A percentile compares a stretch with the other conserved stretches of the same genome.
These are phyloP conservation scores for Aspergillus pseudoviridinutans DNA, from an alignment of 2,329 filamentous ascomycete genomes.

Conservation along the genomic window DNA sequence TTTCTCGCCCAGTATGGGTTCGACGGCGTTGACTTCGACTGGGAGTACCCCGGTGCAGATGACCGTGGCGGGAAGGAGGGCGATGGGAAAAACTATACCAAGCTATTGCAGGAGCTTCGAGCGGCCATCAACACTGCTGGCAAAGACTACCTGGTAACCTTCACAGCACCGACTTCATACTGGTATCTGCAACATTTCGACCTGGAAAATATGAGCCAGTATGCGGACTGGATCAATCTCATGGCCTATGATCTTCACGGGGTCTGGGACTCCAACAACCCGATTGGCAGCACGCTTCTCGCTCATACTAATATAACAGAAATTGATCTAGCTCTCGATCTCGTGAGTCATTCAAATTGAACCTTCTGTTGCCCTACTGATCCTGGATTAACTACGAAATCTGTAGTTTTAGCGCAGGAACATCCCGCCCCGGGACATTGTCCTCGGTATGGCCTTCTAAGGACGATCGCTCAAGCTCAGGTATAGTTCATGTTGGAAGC, in stretches of 20 bases:
- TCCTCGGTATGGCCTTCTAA: conserved; percentile 47
- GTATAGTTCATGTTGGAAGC: conserved; percentile 1
- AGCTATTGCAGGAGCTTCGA: too few relatives aligned
- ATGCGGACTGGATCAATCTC: conserved; percentile 18
- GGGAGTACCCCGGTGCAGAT: too few relatives aligned
- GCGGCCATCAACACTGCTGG: too few relatives aligned
- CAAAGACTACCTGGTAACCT: too few relatives aligned
- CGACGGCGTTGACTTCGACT: too few relatives aligned
- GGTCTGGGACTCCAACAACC: conserved; percentile 18
- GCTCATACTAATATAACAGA: conserved; percentile 26
- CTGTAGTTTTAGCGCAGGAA: conserved; percentile 41
- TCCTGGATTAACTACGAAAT: too few relatives aligned
- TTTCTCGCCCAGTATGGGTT: too few relatives aligned
- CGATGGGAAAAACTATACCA: too few relatives aligned
- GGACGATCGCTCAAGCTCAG: conserved; percentile 24
- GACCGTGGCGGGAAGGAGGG: too few relatives aligned
- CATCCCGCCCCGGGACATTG: conserved; percentile 40
- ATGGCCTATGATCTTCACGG: conserved; percentile 24
- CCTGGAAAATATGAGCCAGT: conserved; percentile 10
- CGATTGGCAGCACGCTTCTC: conserved; percentile 9
- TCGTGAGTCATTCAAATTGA: conserved; percentile 14
- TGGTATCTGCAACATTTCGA: conserved; percentile 29
- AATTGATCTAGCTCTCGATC: conserved; percentile 33
- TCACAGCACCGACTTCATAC: too few relatives aligned
- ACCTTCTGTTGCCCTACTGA: too few relatives aligned